These are phyloP conservation scores for Penicillium aurantiogriseum DNA, from an alignment of 2,329 filamentous ascomycete species.

Conservation along the genomic window DNA sequence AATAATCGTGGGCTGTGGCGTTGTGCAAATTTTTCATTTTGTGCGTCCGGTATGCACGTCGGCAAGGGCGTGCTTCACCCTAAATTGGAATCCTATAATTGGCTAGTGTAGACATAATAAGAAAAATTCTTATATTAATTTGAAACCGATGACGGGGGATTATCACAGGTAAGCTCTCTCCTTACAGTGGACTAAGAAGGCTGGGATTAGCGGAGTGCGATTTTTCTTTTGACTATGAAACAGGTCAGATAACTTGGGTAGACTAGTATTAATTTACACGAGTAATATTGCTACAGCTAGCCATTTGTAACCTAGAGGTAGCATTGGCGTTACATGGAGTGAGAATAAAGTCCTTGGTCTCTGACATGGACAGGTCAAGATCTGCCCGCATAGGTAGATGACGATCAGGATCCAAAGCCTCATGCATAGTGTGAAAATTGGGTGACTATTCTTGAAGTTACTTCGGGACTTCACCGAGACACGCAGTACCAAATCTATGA, in stretches of 20 bases:
- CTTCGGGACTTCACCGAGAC: too few relatives aligned
- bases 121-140: background rate
- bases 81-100: background rate
- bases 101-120: background rate
- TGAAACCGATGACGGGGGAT: background rate
- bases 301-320: too few relatives aligned
- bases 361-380: background rate
- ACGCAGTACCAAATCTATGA: background rate
- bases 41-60: background rate
- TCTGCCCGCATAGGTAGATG: background rate
- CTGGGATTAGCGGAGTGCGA: background rate
- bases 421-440: background rate
- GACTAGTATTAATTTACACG: background rate
- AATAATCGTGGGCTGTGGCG: background rate
- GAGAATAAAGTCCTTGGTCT: background rate
- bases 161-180: background rate
- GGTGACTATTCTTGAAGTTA: background rate
- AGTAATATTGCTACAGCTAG: background rate
- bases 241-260: background rate
- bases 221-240: background rate
- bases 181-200: background rate
- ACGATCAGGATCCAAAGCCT: background rate
- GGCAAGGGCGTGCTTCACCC: background rate
- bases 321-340: background rate
- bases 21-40: background rate